Conservation (phyloP, 768 basidiomycete species). For the Fibroporia radiculosa region DNA sequence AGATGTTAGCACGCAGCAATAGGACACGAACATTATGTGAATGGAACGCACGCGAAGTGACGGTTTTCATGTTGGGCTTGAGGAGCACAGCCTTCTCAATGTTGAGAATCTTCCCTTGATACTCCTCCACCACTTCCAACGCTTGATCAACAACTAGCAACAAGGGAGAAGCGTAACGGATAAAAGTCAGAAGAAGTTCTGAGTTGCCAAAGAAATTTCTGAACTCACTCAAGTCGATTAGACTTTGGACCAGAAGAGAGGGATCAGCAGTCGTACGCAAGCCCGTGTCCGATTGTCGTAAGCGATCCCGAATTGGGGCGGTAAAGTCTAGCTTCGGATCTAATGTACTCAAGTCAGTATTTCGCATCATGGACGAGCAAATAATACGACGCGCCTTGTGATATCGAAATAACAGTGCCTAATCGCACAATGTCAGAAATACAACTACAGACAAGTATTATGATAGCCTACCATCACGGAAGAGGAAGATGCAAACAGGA, state of each 20-base stretch:
- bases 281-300: slow-evolving; percentile 47
- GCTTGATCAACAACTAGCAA: slow-evolving; percentile 53
- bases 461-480: slow-evolving; percentile 44
- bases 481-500: slow-evolving; percentile 59
- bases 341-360: slow-evolving; percentile 5
- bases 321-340: slow-evolving; percentile 35
- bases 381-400: neutral
- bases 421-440: neutral
- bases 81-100: slow-evolving; percentile 11
- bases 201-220: neutral
- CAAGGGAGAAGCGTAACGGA: neutral
- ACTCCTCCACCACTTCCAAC: slow-evolving; percentile 57
- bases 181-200: neutral
- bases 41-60: slow-evolving; percentile 5
- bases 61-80: slow-evolving; percentile 11
- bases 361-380: neutral
- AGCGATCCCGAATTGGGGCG: slow-evolving; percentile 42
- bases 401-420: slow-evolving; percentile 60
- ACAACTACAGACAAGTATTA: neutral
- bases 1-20: neutral
- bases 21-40: neutral
- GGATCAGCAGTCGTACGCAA: slow-evolving; percentile 56
- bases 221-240: slow-evolving; percentile 44
- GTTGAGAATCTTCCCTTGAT: slow-evolving; percentile 49
- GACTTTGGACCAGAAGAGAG: slow-evolving; percentile 54